Evolutionary conservation across 2,329 filamentous ascomycete genomes (phyloP).

Genomic region (Metarhizium album): DNA sequence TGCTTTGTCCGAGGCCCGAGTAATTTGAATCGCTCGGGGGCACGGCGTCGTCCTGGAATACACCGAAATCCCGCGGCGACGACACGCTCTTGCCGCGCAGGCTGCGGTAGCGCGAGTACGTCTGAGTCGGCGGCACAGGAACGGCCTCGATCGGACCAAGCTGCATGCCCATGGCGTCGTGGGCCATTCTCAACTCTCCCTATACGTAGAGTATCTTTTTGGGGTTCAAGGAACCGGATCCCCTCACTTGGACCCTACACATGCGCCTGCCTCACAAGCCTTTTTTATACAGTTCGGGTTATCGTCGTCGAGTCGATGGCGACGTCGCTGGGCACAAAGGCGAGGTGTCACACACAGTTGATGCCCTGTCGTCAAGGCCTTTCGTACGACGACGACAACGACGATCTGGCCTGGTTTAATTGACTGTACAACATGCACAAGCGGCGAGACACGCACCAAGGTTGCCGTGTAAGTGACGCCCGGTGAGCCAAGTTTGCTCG

Average conservation of each 20-base stretch:
- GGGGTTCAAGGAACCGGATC: neutral
- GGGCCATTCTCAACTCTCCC: conserved; percentile 3
- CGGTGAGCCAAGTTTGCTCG: neutral
- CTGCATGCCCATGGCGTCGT: conserved; percentile 3
- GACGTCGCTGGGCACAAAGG: neutral
- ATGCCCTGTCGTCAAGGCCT: neutral
- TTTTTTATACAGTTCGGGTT: neutral
- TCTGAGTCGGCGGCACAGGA: conserved; percentile 11
- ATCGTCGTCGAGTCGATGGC: neutral
- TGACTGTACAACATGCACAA: neutral
- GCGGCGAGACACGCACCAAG: neutral
- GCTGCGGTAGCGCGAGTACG: conserved; percentile 21
- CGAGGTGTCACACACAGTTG: neutral
- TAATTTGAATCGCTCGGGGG: conserved; percentile 1
- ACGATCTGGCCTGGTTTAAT: neutral
- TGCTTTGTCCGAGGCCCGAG: neutral
- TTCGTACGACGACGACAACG: neutral
- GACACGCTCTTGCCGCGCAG: conserved; percentile 26
- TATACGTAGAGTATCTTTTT: neutral
- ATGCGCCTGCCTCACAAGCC: neutral
- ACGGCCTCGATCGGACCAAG: conserved; percentile 6
- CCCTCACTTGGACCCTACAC: neutral
- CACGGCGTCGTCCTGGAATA: conserved; percentile 15
- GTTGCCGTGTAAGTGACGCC: neutral
- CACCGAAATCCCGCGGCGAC: conserved; percentile 18